Conservation (phyloP, 129 eudicot species). For the Artemisia tridentata region DNA sequence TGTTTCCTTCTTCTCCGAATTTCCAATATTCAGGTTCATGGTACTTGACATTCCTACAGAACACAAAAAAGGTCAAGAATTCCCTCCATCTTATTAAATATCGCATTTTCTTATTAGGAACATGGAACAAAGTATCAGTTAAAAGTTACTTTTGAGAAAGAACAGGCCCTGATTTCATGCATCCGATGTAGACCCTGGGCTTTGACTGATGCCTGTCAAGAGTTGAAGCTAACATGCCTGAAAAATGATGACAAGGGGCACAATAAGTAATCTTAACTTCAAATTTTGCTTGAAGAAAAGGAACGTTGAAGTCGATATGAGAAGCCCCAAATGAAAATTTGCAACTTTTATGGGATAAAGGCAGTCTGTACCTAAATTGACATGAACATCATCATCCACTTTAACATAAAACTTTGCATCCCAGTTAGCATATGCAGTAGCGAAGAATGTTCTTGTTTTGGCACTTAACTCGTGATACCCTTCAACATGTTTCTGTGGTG, state of each 20-base stretch:
- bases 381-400: constrained; percentile 80
- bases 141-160: constrained; percentile 51
- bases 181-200: constrained; percentile 60
- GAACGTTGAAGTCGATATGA: not conserved
- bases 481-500: constrained; percentile 61
- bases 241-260: constrained; percentile 16
- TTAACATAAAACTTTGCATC: constrained; percentile 74
- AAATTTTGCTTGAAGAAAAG: not conserved
- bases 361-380: constrained; percentile 42
- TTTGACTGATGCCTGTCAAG: constrained; percentile 54
- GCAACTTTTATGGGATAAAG: not conserved
- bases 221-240: constrained; percentile 58
- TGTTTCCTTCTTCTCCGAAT: constrained; percentile 71
- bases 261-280: not conserved
- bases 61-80: constrained; percentile 5
- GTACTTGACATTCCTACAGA: constrained; percentile 53
- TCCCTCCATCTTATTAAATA: not conserved
- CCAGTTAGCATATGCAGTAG: constrained; percentile 65
- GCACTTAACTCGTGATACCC: constrained; percentile 76
- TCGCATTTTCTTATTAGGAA: not conserved
- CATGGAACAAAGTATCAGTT: not conserved
- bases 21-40: constrained; percentile 75
- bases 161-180: constrained; percentile 77
- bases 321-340: constrained; percentile 8
- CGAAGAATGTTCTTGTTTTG: constrained; percentile 63